Conservation (phyloP, 108 stramenopile genomes). For the Fistulifera pelliculosa region DNA sequence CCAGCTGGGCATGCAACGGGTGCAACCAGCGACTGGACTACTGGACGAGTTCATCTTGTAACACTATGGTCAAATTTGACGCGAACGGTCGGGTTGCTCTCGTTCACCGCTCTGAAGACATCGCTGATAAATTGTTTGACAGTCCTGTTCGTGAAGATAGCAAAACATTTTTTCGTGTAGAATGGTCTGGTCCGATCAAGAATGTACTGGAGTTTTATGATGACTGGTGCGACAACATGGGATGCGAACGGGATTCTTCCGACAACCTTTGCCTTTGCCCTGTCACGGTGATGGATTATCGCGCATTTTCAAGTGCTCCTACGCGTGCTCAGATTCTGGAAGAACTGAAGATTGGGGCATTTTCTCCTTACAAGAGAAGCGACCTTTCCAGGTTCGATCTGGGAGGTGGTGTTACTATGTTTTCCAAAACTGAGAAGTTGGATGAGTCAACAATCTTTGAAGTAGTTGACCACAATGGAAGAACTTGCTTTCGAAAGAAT, state of each 20-base stretch:
- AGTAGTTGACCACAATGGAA: conserved; percentile 25
- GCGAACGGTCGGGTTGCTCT: not conserved
- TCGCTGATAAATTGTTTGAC: not conserved
- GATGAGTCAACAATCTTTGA: conserved; percentile 42
- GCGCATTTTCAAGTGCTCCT: not conserved
- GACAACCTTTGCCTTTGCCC: conserved; percentile 17
- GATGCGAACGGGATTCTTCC: not conserved
- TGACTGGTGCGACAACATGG: too few species aligned
- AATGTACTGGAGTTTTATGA: too few species aligned
- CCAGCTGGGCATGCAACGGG: too few species aligned
- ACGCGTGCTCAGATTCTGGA: conserved; percentile 17
- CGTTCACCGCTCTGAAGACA: conserved; percentile 6
- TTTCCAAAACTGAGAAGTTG: conserved; percentile 4
- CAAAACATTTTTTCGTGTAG: conserved; percentile 7
- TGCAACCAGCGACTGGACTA: not conserved
- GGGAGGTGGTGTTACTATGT: conserved; percentile 16
- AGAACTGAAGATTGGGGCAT: conserved; percentile 25
- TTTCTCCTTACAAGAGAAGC: not conserved
- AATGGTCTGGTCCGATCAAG: conserved; percentile 1
- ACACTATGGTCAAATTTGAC: not conserved
- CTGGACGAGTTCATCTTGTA: not conserved
- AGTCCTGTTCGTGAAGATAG: not conserved
- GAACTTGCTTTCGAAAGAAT: conserved; percentile 6
- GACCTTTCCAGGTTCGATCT: not conserved
- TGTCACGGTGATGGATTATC: conserved; percentile 1